A percentile compares a stretch with the other conserved stretches of the same genome.
Conservation (phyloP, 225 moss, liverwort and hornwort species). For the Physcomitrellopsis africana region DNA sequence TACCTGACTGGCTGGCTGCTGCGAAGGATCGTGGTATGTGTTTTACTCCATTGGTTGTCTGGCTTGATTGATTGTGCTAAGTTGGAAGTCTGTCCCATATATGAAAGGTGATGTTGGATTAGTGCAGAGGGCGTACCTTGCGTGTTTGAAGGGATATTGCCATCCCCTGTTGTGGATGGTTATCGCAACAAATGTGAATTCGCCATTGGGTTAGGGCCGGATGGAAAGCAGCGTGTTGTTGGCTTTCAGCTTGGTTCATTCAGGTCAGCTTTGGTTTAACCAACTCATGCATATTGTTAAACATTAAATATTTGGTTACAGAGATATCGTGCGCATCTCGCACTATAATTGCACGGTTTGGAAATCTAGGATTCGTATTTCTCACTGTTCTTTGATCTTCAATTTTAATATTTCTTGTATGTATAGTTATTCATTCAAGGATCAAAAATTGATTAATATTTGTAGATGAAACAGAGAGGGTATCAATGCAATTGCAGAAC, state of each 20-base stretch:
- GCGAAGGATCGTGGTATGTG: slow-evolving; percentile 82
- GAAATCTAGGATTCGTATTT: slow-evolving; percentile 14
- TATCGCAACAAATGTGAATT: slow-evolving; percentile 99
- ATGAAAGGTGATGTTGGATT: slow-evolving; percentile 23
- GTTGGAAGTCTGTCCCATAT: slow-evolving; percentile 29
- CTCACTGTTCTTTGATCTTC: slow-evolving; percentile 1
- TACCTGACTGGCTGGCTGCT: slow-evolving; percentile 91
- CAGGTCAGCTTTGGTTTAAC: slow-evolving; percentile 59
- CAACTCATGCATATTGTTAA: slow-evolving; percentile 8
- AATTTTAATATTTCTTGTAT: slow-evolving; percentile 18
- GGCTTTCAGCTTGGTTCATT: slow-evolving; percentile 97
- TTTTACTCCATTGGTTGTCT: neutral
- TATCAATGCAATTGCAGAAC: slow-evolving; percentile 90
- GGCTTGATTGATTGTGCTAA: slow-evolving; percentile 2
- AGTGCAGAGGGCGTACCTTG: slow-evolving; percentile 87
- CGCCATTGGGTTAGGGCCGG: slow-evolving; percentile 79
- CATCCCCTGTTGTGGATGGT: slow-evolving; percentile 94
- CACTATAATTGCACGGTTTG: neutral
- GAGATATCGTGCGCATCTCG: slow-evolving; percentile 8
- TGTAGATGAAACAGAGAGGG: slow-evolving; percentile 70
- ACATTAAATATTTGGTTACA: slow-evolving; percentile 19
- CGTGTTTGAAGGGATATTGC: slow-evolving; percentile 81
- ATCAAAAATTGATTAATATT: slow-evolving; percentile 7
- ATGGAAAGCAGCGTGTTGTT: slow-evolving; percentile 91
- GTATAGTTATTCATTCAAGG: slow-evolving; percentile 9